Conservation (phyloP, 2,329 filamentous ascomycete genomes). For the Alternaria gaisen region DNA sequence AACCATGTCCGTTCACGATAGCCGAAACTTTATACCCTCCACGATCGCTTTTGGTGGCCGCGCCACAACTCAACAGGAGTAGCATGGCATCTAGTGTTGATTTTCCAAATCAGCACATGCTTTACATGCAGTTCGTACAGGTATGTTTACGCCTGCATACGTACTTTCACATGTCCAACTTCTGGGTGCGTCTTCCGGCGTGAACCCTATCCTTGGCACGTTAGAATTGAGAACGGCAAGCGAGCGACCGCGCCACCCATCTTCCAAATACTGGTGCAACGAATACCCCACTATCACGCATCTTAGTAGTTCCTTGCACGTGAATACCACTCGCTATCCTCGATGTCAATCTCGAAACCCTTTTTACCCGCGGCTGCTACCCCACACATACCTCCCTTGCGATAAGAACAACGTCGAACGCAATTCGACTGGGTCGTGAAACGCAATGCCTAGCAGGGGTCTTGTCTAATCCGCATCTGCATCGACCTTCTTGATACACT, state of each 20-base stretch:
- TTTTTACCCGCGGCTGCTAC: background rate
- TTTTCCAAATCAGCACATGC: too few species aligned
- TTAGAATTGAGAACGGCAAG: background rate
- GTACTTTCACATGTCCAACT: background rate
- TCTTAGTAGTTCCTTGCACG: background rate
- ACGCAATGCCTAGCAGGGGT: background rate
- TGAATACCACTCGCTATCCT: background rate
- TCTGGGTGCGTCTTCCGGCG: background rate
- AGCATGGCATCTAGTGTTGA: background rate
- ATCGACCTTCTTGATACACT: background rate
- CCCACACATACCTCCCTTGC: background rate
- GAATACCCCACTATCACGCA: background rate
- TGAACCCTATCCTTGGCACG: constrained; percentile 1
- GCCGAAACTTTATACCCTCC: constrained; percentile 12
- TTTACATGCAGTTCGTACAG: background rate
- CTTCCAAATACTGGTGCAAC: background rate
- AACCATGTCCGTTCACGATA: constrained; percentile 7
- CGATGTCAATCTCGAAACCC: constrained; percentile 1
- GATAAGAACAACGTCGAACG: constrained; percentile 2
- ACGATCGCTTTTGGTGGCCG: background rate
- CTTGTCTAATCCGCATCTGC: background rate
- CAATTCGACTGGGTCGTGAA: background rate
- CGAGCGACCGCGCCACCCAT: background rate
- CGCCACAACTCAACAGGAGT: background rate
- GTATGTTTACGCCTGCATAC: background rate